Percentiles rank a stretch among this genome's conserved stretches.
Evolutionary conservation across 148 eudicot genomes (phyloP).

Genomic region (Hydrangea macrophylla): DNA sequence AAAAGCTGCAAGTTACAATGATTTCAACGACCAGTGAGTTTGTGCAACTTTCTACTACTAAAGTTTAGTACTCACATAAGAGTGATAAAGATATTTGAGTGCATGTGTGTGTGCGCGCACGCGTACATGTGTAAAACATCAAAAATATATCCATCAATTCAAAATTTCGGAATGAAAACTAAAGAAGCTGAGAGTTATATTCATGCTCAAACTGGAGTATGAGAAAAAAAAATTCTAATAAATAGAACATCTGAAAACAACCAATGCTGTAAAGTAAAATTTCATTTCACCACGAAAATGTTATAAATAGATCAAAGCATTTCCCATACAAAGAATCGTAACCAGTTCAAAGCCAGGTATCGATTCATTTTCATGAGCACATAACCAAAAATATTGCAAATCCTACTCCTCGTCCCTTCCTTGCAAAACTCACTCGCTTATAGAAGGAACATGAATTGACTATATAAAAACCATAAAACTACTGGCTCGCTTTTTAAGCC

Average conservation of each 20-base stretch:
- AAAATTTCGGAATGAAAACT: neutral
- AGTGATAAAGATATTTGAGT: no score
- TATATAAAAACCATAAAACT: neutral
- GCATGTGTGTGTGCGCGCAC: no score
- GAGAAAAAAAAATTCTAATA: neutral
- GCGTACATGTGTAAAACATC: neutral
- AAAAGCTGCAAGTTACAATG: no score
- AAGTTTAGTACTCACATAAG: no score
- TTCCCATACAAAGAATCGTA: constrained; percentile 10
- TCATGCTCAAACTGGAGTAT: neutral
- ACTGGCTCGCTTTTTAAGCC: neutral
- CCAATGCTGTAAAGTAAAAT: neutral
- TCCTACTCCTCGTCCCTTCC: neutral
- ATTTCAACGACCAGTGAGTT: no score
- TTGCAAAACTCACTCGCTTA: neutral
- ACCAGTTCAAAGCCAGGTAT: neutral
- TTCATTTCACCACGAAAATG: neutral
- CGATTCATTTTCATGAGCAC: neutral
- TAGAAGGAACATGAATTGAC: neutral
- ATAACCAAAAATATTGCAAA: neutral
- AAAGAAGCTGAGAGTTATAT: neutral
- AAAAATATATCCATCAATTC: neutral
- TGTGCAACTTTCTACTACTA: no score
- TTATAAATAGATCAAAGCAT: neutral
- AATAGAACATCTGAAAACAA: neutral